Conservation (phyloP, 495 filamentous ascomycete species). For the Glarea lozoyensis region DNA sequence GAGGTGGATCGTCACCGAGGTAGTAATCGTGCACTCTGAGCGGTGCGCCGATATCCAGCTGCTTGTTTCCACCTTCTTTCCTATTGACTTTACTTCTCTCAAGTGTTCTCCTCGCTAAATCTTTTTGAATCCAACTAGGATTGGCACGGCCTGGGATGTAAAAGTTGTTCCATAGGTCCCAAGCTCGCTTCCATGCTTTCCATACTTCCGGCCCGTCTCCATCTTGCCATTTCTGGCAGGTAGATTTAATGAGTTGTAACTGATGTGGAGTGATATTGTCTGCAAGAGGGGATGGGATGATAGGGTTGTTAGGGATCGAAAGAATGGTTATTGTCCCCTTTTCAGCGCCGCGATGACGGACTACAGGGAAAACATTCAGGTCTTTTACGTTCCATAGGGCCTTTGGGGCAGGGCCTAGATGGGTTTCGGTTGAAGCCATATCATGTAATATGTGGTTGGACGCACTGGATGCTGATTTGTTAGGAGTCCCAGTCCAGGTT, state of each 20-base stretch:
- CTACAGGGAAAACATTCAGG: too few relatives aligned
- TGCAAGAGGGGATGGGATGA: neutral
- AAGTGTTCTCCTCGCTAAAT: slow-evolving; percentile 2
- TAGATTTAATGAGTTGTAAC: neutral
- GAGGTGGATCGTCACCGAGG: too few relatives aligned
- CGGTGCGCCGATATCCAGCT: neutral
- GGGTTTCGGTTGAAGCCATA: too few relatives aligned
- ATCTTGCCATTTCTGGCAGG: neutral
- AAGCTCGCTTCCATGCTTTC: slow-evolving; percentile 19
- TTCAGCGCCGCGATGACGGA: neutral
- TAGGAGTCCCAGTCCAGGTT: too few relatives aligned
- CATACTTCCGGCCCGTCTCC: slow-evolving; percentile 16
- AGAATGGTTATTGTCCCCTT: neutral
- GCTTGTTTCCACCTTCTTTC: neutral
- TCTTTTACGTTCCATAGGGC: too few relatives aligned
- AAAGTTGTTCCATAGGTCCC: slow-evolving; percentile 18
- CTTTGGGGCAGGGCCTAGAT: too few relatives aligned
- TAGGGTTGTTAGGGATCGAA: neutral
- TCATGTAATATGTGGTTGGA: too few relatives aligned
- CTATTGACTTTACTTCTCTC: neutral
- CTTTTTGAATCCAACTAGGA: slow-evolving; percentile 5
- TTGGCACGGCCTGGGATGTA: slow-evolving; percentile 17
- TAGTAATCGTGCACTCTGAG: too few relatives aligned
- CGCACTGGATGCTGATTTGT: too few relatives aligned
- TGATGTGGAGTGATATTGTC: neutral